These are phyloP conservation scores for Ophiocordyceps unilateralis DNA, from an alignment of 2,329 filamentous ascomycete genomes.

Conservation along the genomic window DNA sequence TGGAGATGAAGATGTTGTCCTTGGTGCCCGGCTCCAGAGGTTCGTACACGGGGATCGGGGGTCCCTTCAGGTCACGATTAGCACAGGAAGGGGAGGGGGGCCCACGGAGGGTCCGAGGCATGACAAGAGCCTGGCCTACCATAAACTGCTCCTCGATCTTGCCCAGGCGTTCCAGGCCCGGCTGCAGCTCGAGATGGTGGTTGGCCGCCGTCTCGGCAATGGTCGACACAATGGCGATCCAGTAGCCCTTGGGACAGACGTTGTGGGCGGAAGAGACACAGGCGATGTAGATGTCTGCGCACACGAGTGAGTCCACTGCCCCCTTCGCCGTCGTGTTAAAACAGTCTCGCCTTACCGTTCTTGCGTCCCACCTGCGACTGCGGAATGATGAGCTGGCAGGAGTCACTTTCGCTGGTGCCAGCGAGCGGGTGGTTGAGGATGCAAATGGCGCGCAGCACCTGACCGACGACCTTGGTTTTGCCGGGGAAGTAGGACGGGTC, in stretches of 20 bases:
- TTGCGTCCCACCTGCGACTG: constrained; percentile 95
- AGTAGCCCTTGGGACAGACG: constrained; percentile 97
- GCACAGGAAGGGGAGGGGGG: no score
- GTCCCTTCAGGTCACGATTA: constrained; percentile 26
- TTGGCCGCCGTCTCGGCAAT: constrained; percentile 85
- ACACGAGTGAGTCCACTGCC: constrained; percentile 2
- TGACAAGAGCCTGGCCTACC: constrained; percentile 24
- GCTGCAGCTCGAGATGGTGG: constrained; percentile 87
- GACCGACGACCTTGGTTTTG: constrained; percentile 75
- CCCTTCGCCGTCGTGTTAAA: no score
- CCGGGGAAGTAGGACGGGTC: constrained; percentile 92
- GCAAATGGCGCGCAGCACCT: constrained; percentile 92
- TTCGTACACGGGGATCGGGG: constrained; percentile 87
- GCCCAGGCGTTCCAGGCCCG: constrained; percentile 82
- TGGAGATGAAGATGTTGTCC: constrained; percentile 93
- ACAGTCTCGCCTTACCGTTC: constrained; percentile 48
- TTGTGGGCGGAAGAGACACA: constrained; percentile 93
- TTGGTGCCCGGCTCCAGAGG: constrained; percentile 65
- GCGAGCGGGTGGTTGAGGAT: constrained; percentile 90
- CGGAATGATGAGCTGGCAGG: constrained; percentile 88
- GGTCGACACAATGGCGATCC: constrained; percentile 94
- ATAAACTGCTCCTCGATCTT: constrained; percentile 95
- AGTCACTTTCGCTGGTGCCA: constrained; percentile 78
- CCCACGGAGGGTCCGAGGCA: background rate
- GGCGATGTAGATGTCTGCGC: constrained; percentile 81